phyloP scores from a whole-genome alignment of 352 stramenopile genomes.

The Globisporangium irregulare region DNA sequence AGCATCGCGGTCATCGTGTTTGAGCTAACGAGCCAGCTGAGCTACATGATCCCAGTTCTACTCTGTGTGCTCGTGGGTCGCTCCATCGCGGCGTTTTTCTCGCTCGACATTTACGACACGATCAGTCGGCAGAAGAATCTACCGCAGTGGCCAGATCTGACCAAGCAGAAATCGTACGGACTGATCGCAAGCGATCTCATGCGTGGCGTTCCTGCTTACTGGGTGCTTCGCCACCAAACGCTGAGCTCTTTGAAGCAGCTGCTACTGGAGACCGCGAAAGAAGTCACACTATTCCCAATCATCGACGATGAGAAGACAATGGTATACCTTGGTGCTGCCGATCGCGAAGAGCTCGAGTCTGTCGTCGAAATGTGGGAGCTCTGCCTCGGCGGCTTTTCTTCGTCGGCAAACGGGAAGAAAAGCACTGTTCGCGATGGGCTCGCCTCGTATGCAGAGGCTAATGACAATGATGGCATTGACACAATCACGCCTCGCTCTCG shows the following conservation, averaged over 20 bases:
- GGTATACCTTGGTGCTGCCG: conserved; percentile 61
- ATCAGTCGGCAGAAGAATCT: conserved; percentile 79
- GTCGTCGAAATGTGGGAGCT: conserved; percentile 58
- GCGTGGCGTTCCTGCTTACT: conserved; percentile 42
- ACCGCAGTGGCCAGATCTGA: conserved; percentile 76
- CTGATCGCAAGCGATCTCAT: conserved; percentile 74
- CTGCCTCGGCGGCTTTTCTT: conserved; percentile 24
- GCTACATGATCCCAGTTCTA: conserved; percentile 86
- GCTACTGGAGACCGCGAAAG: conserved; percentile 34
- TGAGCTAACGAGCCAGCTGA: conserved; percentile 88
- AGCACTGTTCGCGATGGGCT: background rate
- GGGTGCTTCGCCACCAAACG: conserved; percentile 49
- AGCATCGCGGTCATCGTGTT: conserved; percentile 84
- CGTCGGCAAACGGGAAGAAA: background rate
- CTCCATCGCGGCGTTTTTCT: conserved; percentile 63
- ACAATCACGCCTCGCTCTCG: conserved; percentile 24
- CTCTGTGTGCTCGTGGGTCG: conserved; percentile 75
- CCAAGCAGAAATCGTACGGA: conserved; percentile 71
- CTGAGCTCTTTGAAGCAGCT: conserved; percentile 45
- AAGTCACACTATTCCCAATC: conserved; percentile 57
- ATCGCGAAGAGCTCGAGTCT: conserved; percentile 60
- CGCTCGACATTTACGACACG: conserved; percentile 83
- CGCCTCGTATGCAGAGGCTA: background rate
- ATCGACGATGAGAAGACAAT: conserved; percentile 59
- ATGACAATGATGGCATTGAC: background rate